Evolutionary conservation across 805 yeast species (phyloP).

Genomic region (Saccharomycopsis sp.): DNA sequence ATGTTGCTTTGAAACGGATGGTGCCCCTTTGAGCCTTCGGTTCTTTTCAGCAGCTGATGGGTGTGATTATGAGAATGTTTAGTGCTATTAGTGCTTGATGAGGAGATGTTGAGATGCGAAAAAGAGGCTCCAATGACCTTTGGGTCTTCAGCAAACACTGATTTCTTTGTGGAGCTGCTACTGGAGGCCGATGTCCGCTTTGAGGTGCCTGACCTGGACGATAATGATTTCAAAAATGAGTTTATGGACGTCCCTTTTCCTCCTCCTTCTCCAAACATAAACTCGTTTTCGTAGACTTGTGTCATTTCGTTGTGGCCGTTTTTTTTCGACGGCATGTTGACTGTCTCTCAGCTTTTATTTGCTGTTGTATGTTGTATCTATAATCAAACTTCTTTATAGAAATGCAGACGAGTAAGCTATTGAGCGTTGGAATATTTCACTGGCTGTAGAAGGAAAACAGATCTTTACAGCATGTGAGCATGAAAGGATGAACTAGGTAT

Average conservation of each 20-base stretch:
- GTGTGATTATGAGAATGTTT: conserved; percentile 20
- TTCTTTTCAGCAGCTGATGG: conserved; percentile 18
- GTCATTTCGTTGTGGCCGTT: background rate
- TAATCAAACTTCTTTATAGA: too few relatives aligned
- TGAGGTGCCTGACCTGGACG: conserved; percentile 19
- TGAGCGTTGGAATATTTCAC: too few relatives aligned
- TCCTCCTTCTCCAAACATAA: conserved; percentile 61
- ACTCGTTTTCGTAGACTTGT: conserved; percentile 37
- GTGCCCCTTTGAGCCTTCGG: background rate
- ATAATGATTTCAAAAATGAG: conserved; percentile 40
- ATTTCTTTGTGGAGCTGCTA: conserved; percentile 20
- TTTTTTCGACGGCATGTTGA: background rate
- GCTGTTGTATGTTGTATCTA: background rate
- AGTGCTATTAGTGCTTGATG: background rate
- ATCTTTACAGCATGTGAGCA: too few relatives aligned
- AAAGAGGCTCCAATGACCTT: conserved; percentile 50
- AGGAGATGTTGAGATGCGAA: conserved; percentile 44
- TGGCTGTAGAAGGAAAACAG: too few relatives aligned
- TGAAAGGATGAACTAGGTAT: too few relatives aligned
- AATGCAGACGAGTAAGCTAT: too few relatives aligned
- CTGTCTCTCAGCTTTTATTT: background rate
- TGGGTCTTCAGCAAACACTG: conserved; percentile 30
- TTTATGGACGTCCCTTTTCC: conserved; percentile 57
- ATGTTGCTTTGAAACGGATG: conserved; percentile 21
- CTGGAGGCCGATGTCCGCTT: conserved; percentile 25